Evolutionary conservation across 768 basidiomycete species (phyloP), one percentile per base, ranked within the genome.

Genomic region (Tulasnella sp.): DNA sequence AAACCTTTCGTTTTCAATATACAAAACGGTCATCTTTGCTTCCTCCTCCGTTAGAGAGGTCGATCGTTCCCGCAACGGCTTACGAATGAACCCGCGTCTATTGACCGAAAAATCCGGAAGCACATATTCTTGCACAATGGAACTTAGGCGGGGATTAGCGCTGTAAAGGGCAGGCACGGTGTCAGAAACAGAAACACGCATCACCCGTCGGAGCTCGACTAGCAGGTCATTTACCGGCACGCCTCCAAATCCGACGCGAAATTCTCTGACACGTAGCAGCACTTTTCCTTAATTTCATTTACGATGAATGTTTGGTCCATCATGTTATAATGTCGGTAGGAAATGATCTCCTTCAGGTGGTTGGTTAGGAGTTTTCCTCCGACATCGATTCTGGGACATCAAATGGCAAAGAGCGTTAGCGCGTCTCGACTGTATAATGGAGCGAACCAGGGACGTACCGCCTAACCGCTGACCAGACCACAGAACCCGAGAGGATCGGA

Each of bases 271-370:
- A 94, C 84, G 68, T 83, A 96, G 70, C 90, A 92, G 67, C 89
- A 92, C 14, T 78, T 69, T 69, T 97, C 91, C 69, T 94, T 92
- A 64, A 90, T 84, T 64, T 85, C 78, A 71, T 94, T 92, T 74
- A 96, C 83, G 66, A 97, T 86, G 68, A 84, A 80, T 2, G 90
- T 93, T 68, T 97, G 85, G 65, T 96, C 91, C 83, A 93, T 92
- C 87, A 97, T 90, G 68, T 97, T 89, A 87, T 89, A 97, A 66
- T 97, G 93, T 41, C 94, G 82, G 68, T 86, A 97, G 11, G 91
- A 94, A 4, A 93, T 80, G 42, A 93, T 76, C 66, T 93, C 88
- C 66, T 96, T 96, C 21, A 98, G 77, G 50, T 94, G 87, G 69
- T 98, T 97, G 23, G 93, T 97, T 57, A 98, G 69, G 8, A 98